Evolutionary conservation across 148 eudicot genomes (phyloP).

Genomic region (Drosera capensis): DNA sequence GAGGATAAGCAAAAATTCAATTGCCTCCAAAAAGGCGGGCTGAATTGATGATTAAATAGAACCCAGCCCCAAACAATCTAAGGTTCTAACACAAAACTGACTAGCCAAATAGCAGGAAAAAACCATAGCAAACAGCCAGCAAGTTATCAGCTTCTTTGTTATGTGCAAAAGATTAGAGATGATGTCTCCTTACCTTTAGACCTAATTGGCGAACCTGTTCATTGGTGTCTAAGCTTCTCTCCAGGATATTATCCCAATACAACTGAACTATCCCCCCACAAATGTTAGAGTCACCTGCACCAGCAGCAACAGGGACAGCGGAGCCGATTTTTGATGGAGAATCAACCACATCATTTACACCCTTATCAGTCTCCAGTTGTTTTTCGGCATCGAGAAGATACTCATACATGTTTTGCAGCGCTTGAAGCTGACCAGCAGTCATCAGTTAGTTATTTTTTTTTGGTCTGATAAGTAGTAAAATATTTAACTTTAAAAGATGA

Average conservation of each 20-base stretch:
- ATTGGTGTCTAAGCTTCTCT: constrained; percentile 71
- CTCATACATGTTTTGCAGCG: constrained; percentile 77
- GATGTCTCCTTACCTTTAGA: constrained; percentile 36
- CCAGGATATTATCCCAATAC: constrained; percentile 72
- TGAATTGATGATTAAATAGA: too few relatives aligned
- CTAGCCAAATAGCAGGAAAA: too few relatives aligned
- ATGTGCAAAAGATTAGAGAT: neutral
- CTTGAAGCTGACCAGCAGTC: constrained; percentile 65
- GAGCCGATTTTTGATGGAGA: constrained; percentile 31
- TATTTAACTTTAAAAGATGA: neutral
- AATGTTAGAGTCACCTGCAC: constrained; percentile 95
- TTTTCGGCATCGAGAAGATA: constrained; percentile 91
- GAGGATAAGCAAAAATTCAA: too few relatives aligned
- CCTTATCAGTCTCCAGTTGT: constrained; percentile 50
- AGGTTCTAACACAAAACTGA: too few relatives aligned
- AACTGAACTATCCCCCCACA: constrained; percentile 89
- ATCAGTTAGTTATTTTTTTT: constrained; percentile 9
- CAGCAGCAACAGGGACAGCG: constrained; percentile 90
- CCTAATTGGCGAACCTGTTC: constrained; percentile 79
- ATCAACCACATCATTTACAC: constrained; percentile 20
- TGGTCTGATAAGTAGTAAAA: constrained; percentile 6
- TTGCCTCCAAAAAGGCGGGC: too few relatives aligned
- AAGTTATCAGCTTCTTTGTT: neutral
- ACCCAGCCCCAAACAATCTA: too few relatives aligned
- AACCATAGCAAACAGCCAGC: too few relatives aligned